phyloP scores from a whole-genome alignment of 2,329 filamentous ascomycete genomes.

The Fusarium sp. region DNA sequence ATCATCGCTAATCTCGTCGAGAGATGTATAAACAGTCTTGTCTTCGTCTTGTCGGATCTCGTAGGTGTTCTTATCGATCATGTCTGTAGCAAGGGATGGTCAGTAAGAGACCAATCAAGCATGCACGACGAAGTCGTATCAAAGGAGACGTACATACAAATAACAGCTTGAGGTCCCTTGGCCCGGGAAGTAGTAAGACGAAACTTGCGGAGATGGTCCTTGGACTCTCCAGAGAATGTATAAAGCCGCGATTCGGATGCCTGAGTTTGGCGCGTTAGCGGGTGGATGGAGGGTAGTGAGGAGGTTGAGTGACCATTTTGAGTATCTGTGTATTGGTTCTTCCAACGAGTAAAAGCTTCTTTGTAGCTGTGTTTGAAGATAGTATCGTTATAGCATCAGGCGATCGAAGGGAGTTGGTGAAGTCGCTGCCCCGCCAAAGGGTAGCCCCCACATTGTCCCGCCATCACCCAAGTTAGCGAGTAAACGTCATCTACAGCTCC shows the following conservation, averaged over 20 bases:
- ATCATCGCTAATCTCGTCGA: slow-evolving; percentile 86
- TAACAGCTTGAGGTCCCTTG: slow-evolving; percentile 87
- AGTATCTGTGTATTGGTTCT: background rate
- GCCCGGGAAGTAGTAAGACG: slow-evolving; percentile 89
- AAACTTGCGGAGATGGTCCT: slow-evolving; percentile 92
- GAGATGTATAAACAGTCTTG: slow-evolving; percentile 79
- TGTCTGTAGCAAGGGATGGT: slow-evolving; percentile 65
- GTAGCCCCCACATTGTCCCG: slow-evolving; percentile 30
- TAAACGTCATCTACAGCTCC: slow-evolving; percentile 35
- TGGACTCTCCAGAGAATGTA: slow-evolving; percentile 91
- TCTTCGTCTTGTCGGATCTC: slow-evolving; percentile 89
- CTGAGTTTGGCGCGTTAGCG: slow-evolving; percentile 42
- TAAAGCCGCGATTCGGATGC: slow-evolving; percentile 88
- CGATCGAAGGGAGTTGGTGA: slow-evolving; percentile 13
- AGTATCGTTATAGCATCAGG: slow-evolving; percentile 24
- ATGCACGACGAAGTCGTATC: background rate
- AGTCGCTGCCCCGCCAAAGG: slow-evolving; percentile 33
- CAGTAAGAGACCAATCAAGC: slow-evolving; percentile 17
- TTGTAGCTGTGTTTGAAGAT: slow-evolving; percentile 3
- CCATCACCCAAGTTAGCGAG: slow-evolving; percentile 19
- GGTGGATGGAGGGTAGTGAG: background rate
- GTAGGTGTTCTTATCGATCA: slow-evolving; percentile 89
- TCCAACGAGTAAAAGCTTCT: background rate
- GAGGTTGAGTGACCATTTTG: slow-evolving; percentile 31
- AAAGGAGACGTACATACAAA: slow-evolving; percentile 76